Conservation (phyloP, 805 yeast genomes). For the Cyberlindnera petersonii region DNA sequence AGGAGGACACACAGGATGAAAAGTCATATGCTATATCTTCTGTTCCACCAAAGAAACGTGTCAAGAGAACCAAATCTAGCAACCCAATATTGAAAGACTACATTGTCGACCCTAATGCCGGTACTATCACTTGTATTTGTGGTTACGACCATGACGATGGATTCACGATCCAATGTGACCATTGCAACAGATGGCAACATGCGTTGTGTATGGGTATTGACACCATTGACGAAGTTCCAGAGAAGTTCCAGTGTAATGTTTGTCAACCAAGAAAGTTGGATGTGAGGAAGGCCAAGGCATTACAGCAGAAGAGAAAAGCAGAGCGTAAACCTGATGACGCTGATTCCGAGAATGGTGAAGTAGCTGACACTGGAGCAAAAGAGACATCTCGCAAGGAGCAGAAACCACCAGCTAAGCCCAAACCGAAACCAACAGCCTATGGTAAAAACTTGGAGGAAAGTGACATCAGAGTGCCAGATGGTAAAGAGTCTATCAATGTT, state of each 20-base stretch:
- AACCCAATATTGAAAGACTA: slow-evolving; percentile 31
- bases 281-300: slow-evolving; percentile 38
- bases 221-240: slow-evolving; percentile 74
- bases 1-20: slow-evolving; percentile 16
- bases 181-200: slow-evolving; percentile 93
- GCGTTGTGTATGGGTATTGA: slow-evolving; percentile 82
- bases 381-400: slow-evolving; percentile 14
- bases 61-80: slow-evolving; percentile 13
- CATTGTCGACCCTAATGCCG: slow-evolving; percentile 76
- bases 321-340: slow-evolving; percentile 10
- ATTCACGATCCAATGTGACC: slow-evolving; percentile 90
- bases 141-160: slow-evolving; percentile 87
- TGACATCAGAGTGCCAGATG: slow-evolving; percentile 33
- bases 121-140: slow-evolving; percentile 86
- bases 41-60: slow-evolving; percentile 6
- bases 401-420: slow-evolving; percentile 14
- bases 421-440: slow-evolving; percentile 21
- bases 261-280: slow-evolving; percentile 59
- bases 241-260: slow-evolving; percentile 70
- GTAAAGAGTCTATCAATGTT: slow-evolving; percentile 34
- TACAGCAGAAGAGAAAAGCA: slow-evolving; percentile 31
- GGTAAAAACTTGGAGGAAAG: slow-evolving; percentile 33
- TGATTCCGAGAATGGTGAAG: slow-evolving; percentile 5
- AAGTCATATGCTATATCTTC: slow-evolving; percentile 2
- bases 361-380: slow-evolving; percentile 6